Evolutionary conservation across 2,329 filamentous ascomycete species (phyloP), one percentile per base, ranked within the genome.

Genomic region (Beauveria brongniartii): DNA sequence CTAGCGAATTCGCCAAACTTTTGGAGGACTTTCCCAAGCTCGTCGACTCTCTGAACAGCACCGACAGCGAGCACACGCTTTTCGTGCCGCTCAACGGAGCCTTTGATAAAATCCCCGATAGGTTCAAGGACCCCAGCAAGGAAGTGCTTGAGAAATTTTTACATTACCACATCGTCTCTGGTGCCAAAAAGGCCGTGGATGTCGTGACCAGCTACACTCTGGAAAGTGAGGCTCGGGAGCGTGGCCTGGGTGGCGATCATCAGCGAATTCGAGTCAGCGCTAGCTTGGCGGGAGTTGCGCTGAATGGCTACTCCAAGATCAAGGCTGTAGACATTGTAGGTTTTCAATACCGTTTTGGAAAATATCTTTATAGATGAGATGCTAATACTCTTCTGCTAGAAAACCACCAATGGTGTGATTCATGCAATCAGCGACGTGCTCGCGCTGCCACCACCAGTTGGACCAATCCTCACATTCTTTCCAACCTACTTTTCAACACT

Each of bases 1-100:
- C 90, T 1, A 89, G 84, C 54, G 89, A 87, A 72, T 87, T 96
- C 50, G 85, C 88, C 30, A 83, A 88, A 69, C 77, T 92, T n/a
- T 82, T 96, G 66, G 80, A 88, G 63, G 80, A 91, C 63, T 86
- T 89, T 70, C 80, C 86, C 1, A 84, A 90, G 57, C 77, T 96
- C 0, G 85, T 93, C 41, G 73, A 88, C 59, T 72, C 86, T 3
- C 82, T 97, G 30, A 94, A 95, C 74, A 82, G 83, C 68, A 93
- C 90, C 1, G 75, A 82, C 41, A 78, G 82, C 24, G 92, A 93
- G 72, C 84, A 88, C 69, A 96, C 92, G 1, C 74, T 94, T 55
- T 95, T 96, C 68, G 89, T 90, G 2, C 92, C 92, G 0, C 85
- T 83, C 1, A 85, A 96, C 71, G 77, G 80, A 55, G 91, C 91